Base-by-base conservation (phyloP, 2,329 filamentous ascomycete genomes). In the Colletotrichum trifolii region DNA sequence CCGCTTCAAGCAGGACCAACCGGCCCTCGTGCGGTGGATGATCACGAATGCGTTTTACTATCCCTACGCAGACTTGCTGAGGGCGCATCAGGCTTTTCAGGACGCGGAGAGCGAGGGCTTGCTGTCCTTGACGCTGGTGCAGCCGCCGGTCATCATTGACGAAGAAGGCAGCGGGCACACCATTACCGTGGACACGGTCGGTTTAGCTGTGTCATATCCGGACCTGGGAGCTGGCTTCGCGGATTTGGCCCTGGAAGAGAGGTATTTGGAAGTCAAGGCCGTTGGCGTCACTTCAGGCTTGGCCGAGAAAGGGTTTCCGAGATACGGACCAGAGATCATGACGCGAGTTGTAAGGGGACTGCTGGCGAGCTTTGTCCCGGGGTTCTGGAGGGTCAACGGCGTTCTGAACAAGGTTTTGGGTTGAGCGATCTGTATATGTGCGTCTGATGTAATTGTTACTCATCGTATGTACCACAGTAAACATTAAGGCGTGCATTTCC, bases 201-300 rank as follows among this genome's bases (percentile, higher is more conserved):
- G 52, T 3, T 8, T 63, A 8, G 25, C 47, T 2, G 59, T 52
- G 3, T 62, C 58, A 11, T 66, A 63, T 3, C n/a, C 46, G 10
- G 63, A 63, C 10, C 53, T 66, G 4, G 63, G 63, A 3, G 58
- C 63, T 10, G 63, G 38, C 11, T 66, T 66, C 9, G 63, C 52
- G 17, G 63, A 66, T 13, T 4, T 63, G 36, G 63, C 47, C 35
- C 57, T 15, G 1, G 34, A 66, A 5, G 36, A 53, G 13, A 17
- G 45, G 36, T 66, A 66, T 13, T 35, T 11, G 5, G 52, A 53
- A 2, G 13, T 62, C 2, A 15, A 33, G 2, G 63, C 52, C 10
- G 40, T 63, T 1, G 52, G 59, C 8, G 58, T 66, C 1, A 57
- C 50, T 10, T 66, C 63, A 1, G 33, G 33, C 9, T 8, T n/a